phyloP scores from a whole-genome alignment of 1,284 basidiomycete genomes.

The Leccinum angustisporum region DNA sequence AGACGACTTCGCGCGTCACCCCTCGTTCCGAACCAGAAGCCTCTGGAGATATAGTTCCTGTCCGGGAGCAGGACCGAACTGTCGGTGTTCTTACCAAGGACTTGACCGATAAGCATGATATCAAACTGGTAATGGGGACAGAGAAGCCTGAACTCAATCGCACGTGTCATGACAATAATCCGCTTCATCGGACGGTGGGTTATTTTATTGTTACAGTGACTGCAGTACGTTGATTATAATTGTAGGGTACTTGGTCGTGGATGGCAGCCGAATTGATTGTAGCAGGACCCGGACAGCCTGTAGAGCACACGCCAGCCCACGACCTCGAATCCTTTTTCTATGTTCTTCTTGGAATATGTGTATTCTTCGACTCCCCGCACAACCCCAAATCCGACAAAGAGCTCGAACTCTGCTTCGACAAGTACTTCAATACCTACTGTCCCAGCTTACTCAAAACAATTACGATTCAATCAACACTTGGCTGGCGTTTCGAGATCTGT shows the following conservation, averaged over 20 bases:
- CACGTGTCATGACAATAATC: background rate
- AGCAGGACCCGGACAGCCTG: background rate
- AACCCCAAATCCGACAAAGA: background rate
- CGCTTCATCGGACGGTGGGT: background rate
- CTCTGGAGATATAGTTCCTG: background rate
- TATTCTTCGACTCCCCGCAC: background rate
- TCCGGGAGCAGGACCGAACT: background rate
- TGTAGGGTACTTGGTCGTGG: background rate
- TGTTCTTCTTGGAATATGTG: background rate
- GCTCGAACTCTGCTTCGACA: background rate
- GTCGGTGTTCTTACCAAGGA: background rate
- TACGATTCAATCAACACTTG: background rate
- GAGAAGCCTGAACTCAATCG: background rate
- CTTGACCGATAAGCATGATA: background rate
- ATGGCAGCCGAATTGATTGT: background rate
- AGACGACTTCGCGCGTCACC: background rate
- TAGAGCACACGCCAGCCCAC: background rate
- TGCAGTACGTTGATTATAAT: background rate
- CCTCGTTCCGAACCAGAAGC: background rate
- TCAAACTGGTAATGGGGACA: background rate
- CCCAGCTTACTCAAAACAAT: background rate
- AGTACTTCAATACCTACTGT: background rate
- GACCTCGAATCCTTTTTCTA: background rate
- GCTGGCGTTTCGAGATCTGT: background rate
- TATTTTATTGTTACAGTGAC: background rate